phyloP scores from a whole-genome alignment of 768 basidiomycete genomes.

The Boletus sp. region DNA sequence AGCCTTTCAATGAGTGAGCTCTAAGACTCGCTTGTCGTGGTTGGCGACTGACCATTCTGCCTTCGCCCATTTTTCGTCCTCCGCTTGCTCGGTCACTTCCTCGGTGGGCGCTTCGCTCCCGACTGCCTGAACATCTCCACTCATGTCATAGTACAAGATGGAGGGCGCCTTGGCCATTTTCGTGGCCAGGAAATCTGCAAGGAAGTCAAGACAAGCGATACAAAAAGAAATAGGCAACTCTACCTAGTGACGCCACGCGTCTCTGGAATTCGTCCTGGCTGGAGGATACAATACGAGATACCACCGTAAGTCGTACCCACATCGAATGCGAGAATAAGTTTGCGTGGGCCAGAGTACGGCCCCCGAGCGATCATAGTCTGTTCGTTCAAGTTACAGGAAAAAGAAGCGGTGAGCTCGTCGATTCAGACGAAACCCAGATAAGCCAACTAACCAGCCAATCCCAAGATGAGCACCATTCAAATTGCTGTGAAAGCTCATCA shows the following conservation, averaged over 20 bases:
- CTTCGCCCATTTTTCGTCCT: neutral
- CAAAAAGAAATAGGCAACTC: neutral
- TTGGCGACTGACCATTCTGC: neutral
- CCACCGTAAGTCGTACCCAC: neutral
- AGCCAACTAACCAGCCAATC: too few relatives aligned
- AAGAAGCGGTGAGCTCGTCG: too few relatives aligned
- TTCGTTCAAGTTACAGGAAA: too few relatives aligned
- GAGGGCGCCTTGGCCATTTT: slow-evolving; percentile 2
- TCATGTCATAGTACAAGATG: slow-evolving; percentile 1
- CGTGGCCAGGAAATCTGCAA: slow-evolving; percentile 2
- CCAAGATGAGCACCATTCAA: neutral
- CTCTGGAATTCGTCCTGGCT: neutral
- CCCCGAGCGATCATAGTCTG: too few relatives aligned
- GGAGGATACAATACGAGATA: neutral
- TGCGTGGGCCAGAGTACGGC: neutral
- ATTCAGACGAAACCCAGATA: too few relatives aligned
- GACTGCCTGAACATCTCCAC: neutral
- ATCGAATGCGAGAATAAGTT: neutral
- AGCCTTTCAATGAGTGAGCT: neutral
- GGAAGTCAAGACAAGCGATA: neutral
- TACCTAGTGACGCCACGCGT: neutral
- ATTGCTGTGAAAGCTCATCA: neutral
- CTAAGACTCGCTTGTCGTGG: too few relatives aligned
- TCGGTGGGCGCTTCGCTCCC: neutral
- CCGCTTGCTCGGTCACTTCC: neutral